These are phyloP conservation scores for Daphne laureola DNA, from an alignment of 441 rosid species.

Conservation along the genomic window DNA sequence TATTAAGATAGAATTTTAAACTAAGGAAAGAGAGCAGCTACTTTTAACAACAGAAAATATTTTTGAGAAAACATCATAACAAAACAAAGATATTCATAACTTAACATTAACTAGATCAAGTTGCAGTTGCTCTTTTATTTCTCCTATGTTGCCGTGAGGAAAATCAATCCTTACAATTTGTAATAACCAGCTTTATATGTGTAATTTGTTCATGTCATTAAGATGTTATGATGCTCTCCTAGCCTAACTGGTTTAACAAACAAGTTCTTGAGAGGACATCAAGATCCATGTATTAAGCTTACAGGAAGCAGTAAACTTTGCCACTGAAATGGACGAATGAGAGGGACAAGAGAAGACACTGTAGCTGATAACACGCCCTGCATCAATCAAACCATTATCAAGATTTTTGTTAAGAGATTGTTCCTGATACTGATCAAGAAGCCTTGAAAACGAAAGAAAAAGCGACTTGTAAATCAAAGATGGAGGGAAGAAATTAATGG, in stretches of 20 bases:
- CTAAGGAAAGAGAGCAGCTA: conserved; percentile 6
- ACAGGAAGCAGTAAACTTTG: conserved; percentile 97
- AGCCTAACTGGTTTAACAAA: background rate
- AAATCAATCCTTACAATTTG: background rate
- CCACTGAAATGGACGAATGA: conserved; percentile 97
- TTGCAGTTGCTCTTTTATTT: background rate
- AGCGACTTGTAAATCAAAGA: background rate
- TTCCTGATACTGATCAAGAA: conserved; percentile 1
- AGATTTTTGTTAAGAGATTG: conserved; percentile 5
- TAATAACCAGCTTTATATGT: conserved; percentile 7
- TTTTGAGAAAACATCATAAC: background rate
- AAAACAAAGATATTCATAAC: background rate
- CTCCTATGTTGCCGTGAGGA: background rate
- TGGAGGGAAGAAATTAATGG: background rate
- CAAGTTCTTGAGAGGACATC: conserved; percentile 6
- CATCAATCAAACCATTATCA: conserved; percentile 18
- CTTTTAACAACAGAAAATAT: background rate
- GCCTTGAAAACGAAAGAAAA: conserved; percentile 5
- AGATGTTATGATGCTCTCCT: background rate
- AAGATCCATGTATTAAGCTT: conserved; percentile 27
- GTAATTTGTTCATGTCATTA: background rate
- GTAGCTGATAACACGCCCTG: conserved; percentile 92
- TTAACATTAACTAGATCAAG: background rate
- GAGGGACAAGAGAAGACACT: conserved; percentile 71
- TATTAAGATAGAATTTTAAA: conserved; percentile 13